Evolutionary conservation across 2,329 filamentous ascomycete species (phyloP), one percentile per base, ranked within the genome.

Genomic region (Fusarium armeniacum): DNA sequence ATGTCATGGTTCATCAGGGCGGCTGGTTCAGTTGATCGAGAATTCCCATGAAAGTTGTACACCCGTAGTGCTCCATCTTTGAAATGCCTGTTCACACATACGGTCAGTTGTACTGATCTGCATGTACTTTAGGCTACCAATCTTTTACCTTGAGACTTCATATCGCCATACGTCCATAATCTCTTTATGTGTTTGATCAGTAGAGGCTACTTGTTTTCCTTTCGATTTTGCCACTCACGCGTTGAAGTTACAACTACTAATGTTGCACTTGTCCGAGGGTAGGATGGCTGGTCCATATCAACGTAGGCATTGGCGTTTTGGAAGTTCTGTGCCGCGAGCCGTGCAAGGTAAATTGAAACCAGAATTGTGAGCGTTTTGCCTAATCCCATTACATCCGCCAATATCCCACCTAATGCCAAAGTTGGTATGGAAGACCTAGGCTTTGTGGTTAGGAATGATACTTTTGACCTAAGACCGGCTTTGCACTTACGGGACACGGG

Each of bases 111-210:
- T 6, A n/a, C 10, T 28, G 11, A 10, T 3, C 3, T 8, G 6
- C 18, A n/a, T 13, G 6, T 12, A 5, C 2, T 0, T 3, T 3
- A 28, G 24, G 16, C 2, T 15, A n/a, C 0, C 15, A n/a, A 5
- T 26, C 5, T 1, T 20, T 45, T 45, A 45, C 43, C 12, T 45
- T 28, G 43, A 45, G 1, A 45, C 43, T 28, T 45, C 43, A 13
- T 26, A 13, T 15, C 18, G 24, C 43, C 43, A 45, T 18, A 45
- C 43, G 2, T 45, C 43, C 43, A 45, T 28, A 6, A 45, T 4
- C 43, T 45, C 43, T 44, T 2, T 15, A 15, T 20, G 13, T 18
- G 7, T 2, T 9, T 10, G 15, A 20, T 45, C 10, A 45, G 13
- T 45, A 0, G 3, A 5, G 4, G 1, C 12, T 15, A 13, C 26